Evolutionary conservation across 1,284 basidiomycete genomes (phyloP).

Genomic region (Phylloboletellus chloephorus): DNA sequence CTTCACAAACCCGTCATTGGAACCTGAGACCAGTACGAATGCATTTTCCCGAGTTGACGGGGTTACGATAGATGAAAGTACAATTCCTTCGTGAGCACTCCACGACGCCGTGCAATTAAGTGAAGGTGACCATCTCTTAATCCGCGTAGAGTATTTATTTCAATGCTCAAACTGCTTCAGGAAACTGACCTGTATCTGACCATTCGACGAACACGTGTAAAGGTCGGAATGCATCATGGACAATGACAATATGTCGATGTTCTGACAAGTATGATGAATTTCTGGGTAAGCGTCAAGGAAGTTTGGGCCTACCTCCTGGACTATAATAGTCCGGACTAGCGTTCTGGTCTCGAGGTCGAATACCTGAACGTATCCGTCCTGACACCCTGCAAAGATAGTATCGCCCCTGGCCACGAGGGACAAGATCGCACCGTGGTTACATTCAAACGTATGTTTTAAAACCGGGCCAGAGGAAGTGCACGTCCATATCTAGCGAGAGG

Average conservation of each 20-base stretch:
- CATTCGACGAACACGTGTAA: constrained; percentile 81
- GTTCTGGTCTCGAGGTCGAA: constrained; percentile 89
- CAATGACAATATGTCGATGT: constrained; percentile 75
- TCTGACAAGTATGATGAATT: constrained; percentile 35
- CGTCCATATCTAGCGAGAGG: constrained; percentile 61
- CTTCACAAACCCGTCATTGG: constrained; percentile 81
- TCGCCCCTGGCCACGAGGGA: constrained; percentile 72
- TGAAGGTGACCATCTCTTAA: constrained; percentile 69
- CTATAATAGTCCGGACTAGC: constrained; percentile 79
- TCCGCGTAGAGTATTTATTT: constrained; percentile 6
- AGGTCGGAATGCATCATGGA: constrained; percentile 71
- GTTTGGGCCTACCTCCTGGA: constrained; percentile 58
- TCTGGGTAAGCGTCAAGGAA: background rate
- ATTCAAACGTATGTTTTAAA: constrained; percentile 59
- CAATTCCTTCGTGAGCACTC: constrained; percentile 74
- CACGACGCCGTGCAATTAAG: constrained; percentile 83
- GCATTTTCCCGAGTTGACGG: constrained; percentile 28
- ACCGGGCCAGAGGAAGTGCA: constrained; percentile 44
- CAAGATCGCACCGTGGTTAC: constrained; percentile 68
- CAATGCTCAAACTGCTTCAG: constrained; percentile 3
- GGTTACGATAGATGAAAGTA: constrained; percentile 70
- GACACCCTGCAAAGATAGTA: constrained; percentile 87
- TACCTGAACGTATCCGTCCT: constrained; percentile 89
- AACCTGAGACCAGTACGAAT: constrained; percentile 69
- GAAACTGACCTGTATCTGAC: constrained; percentile 60